Evolutionary conservation across 148 eudicot species (phyloP), one percentile per base, ranked within the genome.

Genomic region (Arbutus unedo): DNA sequence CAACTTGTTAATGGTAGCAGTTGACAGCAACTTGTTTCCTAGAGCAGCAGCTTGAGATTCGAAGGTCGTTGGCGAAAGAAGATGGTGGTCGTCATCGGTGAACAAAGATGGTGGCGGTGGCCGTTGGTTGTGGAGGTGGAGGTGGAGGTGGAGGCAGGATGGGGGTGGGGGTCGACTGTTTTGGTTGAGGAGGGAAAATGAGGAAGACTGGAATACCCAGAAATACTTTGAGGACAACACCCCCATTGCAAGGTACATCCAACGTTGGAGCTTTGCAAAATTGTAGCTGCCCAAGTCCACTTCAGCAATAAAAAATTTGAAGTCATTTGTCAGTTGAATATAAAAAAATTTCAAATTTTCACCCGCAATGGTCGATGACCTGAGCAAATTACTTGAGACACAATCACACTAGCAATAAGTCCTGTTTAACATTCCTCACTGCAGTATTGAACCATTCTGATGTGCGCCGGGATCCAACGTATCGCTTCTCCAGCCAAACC

Each of bases 231-330:
- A n/a, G n/a, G n/a, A n/a, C n/a, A n/a, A n/a, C n/a, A n/a, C n/a
- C n/a, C n/a, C n/a, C n/a, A 93, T 83, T 94, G 82, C 99, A 98
- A 96, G 45, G 98, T n/a, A n/a, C n/a, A n/a, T n/a, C n/a, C 98
- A 48, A 95, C 98, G 85, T 95, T 95, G 9, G 98, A 95, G 82
- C 98, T 95, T 87, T 95, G 96, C 86, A 93, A 88, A 82, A 93
- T 95, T 19, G 98, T 95, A 66, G 98, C 98, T 80, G 98, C 96
- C 96, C 98, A 95, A 80, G 98, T 93, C 98, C 98, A 93, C 98
- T 93, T 85, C 76, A 82, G 10, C 72, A 80, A 78, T 25, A 43
- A 72, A 79, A 72, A 44, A 41, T 19, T 44, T 48, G 25, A 59
- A 80, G 44, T 48, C 8, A 41, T 51, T 74, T 43, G 51, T 80